Percentiles rank a stretch among this genome's conserved stretches.
Evolutionary conservation across 169 alveolate genomes (phyloP).

Genomic region (Eimeria praecox): DNA sequence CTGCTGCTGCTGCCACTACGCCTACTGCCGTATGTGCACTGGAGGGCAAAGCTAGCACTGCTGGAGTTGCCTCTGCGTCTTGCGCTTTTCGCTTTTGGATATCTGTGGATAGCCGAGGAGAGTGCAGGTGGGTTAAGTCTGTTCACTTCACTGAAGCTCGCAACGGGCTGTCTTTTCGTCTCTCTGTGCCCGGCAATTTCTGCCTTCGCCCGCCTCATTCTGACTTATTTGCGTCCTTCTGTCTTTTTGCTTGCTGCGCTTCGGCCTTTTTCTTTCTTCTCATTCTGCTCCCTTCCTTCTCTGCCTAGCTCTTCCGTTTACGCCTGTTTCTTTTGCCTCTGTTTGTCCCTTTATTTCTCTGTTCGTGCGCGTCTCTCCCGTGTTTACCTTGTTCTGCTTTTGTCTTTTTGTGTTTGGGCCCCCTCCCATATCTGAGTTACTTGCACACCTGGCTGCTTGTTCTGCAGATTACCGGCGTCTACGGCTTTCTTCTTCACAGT

Average conservation of each 20-base stretch:
- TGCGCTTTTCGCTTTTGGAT: conserved; percentile 67
- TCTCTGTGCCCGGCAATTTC: neutral
- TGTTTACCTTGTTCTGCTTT: neutral
- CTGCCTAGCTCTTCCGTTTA: neutral
- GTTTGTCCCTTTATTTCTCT: neutral
- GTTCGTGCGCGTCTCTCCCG: neutral
- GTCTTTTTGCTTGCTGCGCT: neutral
- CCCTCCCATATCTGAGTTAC: neutral
- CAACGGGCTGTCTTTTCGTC: neutral
- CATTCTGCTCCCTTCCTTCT: neutral
- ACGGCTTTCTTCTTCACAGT: conserved; percentile 37
- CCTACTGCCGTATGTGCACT: conserved; percentile 57
- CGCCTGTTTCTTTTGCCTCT: neutral
- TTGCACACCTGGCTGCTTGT: neutral
- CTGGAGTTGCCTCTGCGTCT: conserved; percentile 59
- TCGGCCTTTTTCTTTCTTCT: no score
- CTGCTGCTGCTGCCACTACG: conserved; percentile 52
- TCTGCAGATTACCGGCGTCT: conserved; percentile 77
- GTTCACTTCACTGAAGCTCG: neutral
- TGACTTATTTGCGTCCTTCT: no score
- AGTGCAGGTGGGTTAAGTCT: conserved; percentile 37
- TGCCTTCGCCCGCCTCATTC: no score
- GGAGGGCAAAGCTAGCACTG: conserved; percentile 47
- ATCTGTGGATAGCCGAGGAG: conserved; percentile 41
- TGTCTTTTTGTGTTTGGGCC: neutral